Percentiles rank a stretch among this genome's conserved stretches.
Conservation (phyloP, 768 basidiomycete species). For the Tulasnella sp. region DNA sequence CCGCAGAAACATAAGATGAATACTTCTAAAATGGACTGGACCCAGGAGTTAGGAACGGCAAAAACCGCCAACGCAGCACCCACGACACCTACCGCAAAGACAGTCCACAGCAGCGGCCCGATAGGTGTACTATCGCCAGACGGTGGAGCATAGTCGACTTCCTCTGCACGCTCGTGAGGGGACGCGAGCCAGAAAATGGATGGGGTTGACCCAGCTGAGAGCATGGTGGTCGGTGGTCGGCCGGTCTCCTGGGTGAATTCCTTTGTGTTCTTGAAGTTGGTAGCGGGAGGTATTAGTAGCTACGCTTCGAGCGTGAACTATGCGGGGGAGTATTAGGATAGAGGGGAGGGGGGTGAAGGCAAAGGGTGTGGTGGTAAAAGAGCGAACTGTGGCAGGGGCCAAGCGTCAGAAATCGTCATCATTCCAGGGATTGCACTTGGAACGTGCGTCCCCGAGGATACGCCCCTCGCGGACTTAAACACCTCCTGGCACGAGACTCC, state of each 20-base stretch:
- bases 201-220: neutral
- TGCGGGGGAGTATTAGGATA: neutral
- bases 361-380: neutral
- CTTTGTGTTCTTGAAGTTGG: neutral
- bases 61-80: slow-evolving; percentile 21
- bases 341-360: neutral
- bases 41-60: neutral
- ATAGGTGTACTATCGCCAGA: slow-evolving; percentile 38
- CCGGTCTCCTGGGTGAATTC: neutral
- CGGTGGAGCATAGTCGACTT: neutral
- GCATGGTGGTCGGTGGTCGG: neutral
- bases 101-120: slow-evolving; percentile 51
- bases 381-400: neutral
- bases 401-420: slow-evolving; percentile 10
- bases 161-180: neutral
- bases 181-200: slow-evolving; percentile 7
- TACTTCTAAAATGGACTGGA: slow-evolving; percentile 82
- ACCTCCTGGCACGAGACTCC: too few species aligned
- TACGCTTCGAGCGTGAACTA: neutral
- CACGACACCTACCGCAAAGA: slow-evolving; percentile 50
- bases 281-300: neutral
- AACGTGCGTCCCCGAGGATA: slow-evolving; percentile 2
- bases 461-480: neutral
- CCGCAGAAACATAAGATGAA: slow-evolving; percentile 82
- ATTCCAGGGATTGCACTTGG: neutral